Evolutionary conservation across 228 moss, liverwort and hornwort genomes (phyloP).

Genomic region (Sphagnum magellanicum): DNA sequence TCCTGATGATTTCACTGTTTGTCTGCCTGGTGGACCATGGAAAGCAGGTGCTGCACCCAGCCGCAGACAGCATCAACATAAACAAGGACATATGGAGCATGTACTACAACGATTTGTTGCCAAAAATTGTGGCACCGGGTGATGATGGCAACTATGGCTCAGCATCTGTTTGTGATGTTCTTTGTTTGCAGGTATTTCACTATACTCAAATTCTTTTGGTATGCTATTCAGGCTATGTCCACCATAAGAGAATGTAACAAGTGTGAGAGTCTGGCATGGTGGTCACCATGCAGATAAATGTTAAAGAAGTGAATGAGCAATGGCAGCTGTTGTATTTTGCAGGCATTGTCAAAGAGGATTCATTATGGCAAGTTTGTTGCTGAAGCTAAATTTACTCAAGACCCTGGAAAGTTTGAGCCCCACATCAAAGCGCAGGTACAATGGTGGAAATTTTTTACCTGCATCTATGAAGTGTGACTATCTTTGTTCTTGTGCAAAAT

Average conservation of each 20-base stretch:
- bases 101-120: constrained; percentile 73
- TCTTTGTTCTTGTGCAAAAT: too few species aligned
- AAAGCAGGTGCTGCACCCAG: constrained; percentile 66
- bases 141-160: constrained; percentile 97
- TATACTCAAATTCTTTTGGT: neutral
- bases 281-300: too few species aligned
- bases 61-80: constrained; percentile 74
- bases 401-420: constrained; percentile 50
- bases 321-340: constrained; percentile 3
- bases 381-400: constrained; percentile 82
- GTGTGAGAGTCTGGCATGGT: too few species aligned
- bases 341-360: constrained; percentile 88
- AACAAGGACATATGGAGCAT: constrained; percentile 66
- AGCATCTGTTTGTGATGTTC: constrained; percentile 76
- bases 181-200: constrained; percentile 79
- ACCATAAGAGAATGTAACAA: too few species aligned
- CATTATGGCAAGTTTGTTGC: constrained; percentile 99
- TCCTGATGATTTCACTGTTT: neutral
- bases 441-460: neutral
- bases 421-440: constrained; percentile 65
- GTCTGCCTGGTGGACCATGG: neutral
- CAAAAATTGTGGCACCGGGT: constrained; percentile 56
- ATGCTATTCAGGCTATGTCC: neutral
- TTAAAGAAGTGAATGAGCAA: too few species aligned
- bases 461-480: too few species aligned